Evolutionary conservation across 1,284 basidiomycete genomes (phyloP).

Genomic region (Apiotrichum porosum): DNA sequence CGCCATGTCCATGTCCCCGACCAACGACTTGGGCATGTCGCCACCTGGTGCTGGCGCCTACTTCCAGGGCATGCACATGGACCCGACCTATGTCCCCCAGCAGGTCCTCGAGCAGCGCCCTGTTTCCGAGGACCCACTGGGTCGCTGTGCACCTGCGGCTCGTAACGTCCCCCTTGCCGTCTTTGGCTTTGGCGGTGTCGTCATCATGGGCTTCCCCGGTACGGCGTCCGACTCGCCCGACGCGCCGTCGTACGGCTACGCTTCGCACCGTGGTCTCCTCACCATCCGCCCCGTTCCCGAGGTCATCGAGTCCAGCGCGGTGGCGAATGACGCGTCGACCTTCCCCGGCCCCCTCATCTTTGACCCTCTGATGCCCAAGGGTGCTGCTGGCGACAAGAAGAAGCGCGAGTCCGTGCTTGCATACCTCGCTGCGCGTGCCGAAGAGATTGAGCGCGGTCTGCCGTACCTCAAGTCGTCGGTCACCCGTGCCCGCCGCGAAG

Average conservation of each 20-base stretch:
- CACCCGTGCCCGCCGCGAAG: constrained; percentile 53
- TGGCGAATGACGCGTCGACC: constrained; percentile 56
- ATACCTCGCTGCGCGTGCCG: constrained; percentile 68
- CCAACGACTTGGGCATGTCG: constrained; percentile 26
- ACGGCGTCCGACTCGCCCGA: constrained; percentile 67
- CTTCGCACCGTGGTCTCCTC: constrained; percentile 61
- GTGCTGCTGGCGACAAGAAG: constrained; percentile 63
- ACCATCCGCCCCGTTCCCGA: constrained; percentile 64
- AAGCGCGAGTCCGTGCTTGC: constrained; percentile 74
- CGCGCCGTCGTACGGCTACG: constrained; percentile 47
- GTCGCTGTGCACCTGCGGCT: constrained; percentile 59
- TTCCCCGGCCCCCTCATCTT: constrained; percentile 83
- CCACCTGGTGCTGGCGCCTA: constrained; percentile 34
- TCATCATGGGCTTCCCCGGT: constrained; percentile 80
- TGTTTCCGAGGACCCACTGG: constrained; percentile 66
- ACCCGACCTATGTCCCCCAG: constrained; percentile 56
- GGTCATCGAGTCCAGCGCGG: constrained; percentile 62
- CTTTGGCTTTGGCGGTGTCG: constrained; percentile 83
- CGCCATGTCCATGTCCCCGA: constrained; percentile 21
- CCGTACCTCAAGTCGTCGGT: constrained; percentile 60
- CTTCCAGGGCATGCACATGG: constrained; percentile 60
- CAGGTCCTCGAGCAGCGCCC: constrained; percentile 50
- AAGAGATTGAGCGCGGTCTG: constrained; percentile 70
- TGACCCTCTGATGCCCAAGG: constrained; percentile 61
- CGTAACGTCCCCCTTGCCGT: constrained; percentile 67